Evolutionary conservation across 2,329 filamentous ascomycete genomes (phyloP).

Genomic region (Pyrenochaeta sp.): DNA sequence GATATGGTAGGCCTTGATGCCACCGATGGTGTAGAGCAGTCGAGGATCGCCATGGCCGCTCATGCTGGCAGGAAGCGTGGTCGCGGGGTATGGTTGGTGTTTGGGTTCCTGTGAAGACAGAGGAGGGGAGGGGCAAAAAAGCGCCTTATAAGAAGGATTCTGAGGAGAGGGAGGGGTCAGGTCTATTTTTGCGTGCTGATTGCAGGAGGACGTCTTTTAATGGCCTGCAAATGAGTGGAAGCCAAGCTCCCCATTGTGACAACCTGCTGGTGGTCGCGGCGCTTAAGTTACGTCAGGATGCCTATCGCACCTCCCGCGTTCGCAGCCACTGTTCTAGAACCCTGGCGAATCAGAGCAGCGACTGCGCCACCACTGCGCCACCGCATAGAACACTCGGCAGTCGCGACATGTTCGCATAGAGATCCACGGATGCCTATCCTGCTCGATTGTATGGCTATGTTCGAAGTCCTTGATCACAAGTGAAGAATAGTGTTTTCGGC

Average conservation of each 20-base stretch:
- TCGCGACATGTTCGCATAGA: neutral
- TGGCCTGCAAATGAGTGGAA: conserved; percentile 13
- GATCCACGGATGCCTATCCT: neutral
- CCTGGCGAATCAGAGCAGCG: neutral
- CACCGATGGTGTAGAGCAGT: conserved; percentile 70
- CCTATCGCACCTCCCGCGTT: neutral
- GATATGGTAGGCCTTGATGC: conserved; percentile 91
- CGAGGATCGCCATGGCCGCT: conserved; percentile 64
- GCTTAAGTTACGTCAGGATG: conserved; percentile 23
- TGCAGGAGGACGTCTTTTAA: conserved; percentile 16
- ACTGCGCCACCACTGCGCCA: conserved; percentile 7
- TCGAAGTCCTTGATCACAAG: conserved; percentile 1
- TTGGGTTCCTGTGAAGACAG: neutral
- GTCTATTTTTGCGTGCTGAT: conserved; percentile 17
- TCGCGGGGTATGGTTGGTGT: conserved; percentile 14
- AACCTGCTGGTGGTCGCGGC: conserved; percentile 23
- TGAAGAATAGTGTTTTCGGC: neutral
- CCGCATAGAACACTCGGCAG: neutral
- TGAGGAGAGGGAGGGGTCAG: conserved; percentile 16
- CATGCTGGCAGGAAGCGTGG: conserved; percentile 43
- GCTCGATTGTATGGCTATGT: neutral
- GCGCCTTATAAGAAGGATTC: neutral
- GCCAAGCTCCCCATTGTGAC: conserved; percentile 10
- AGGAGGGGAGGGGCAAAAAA: neutral
- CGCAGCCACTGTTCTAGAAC: neutral